These are phyloP conservation scores for Leucosporidium scottii DNA, from an alignment of 768 basidiomycete genomes.

Conservation along the genomic window DNA sequence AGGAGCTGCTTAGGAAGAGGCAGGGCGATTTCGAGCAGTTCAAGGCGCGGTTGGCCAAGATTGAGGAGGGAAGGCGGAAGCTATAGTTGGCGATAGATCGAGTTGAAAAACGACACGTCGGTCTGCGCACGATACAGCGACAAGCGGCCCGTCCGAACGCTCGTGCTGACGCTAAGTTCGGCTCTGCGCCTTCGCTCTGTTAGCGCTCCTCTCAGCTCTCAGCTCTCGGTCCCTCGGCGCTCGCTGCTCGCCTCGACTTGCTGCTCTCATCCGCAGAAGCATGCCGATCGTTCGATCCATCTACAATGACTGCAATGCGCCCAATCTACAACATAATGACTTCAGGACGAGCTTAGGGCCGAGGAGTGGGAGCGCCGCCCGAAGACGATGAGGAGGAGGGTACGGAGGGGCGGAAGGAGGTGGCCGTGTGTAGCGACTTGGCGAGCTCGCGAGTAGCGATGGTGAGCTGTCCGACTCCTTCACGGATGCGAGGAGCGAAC, in stretches of 20 bases:
- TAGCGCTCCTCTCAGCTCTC: no score
- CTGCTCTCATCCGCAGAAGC: no score
- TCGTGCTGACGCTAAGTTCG: no score
- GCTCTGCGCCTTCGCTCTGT: no score
- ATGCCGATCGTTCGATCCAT: no score
- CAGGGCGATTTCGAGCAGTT: conserved; percentile 7
- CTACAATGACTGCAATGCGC: background rate
- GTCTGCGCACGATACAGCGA: no score
- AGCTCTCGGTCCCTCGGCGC: no score
- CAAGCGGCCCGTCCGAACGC: no score
- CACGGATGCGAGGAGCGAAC: conserved; percentile 25
- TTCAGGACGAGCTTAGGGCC: conserved; percentile 2
- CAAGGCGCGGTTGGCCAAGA: background rate
- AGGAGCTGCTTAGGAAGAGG: conserved; percentile 2
- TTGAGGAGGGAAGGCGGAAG: background rate
- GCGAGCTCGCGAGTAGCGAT: conserved; percentile 32
- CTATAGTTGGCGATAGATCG: background rate
- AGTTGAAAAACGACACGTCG: no score
- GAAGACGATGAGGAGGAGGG: background rate
- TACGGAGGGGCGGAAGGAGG: conserved; percentile 13
- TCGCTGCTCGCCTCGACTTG: no score
- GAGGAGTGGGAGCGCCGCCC: no score
- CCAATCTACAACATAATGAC: background rate
- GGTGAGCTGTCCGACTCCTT: conserved; percentile 31
- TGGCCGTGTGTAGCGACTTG: conserved; percentile 12